A percentile compares a stretch with the other conserved stretches of the same genome.
Conservation (phyloP, 2,329 filamentous ascomycete genomes). For the Diplodia seriata region DNA sequence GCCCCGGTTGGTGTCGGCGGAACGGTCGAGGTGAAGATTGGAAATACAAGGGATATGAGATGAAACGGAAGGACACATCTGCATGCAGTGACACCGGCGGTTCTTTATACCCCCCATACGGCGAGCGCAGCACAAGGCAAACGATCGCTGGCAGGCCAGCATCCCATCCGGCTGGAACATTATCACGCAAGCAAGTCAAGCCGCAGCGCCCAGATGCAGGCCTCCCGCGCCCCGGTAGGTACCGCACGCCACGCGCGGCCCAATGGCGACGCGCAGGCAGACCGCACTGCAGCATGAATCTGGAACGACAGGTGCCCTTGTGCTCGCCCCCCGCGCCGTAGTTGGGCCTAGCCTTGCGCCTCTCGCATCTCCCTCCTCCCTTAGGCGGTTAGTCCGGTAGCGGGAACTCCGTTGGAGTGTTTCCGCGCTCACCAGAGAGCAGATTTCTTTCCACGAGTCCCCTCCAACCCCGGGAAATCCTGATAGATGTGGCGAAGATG, state of each 20-base stretch:
- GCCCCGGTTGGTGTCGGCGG: background rate
- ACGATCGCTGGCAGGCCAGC: background rate
- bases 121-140: background rate
- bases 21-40: background rate
- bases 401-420: background rate
- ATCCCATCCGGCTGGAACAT: constrained; percentile 18
- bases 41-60: constrained; percentile 3
- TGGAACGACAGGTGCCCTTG: constrained; percentile 4
- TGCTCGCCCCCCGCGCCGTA: background rate
- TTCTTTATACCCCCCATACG: constrained; percentile 24
- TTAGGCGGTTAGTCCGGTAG: constrained; percentile 1
- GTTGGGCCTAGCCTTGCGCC: constrained; percentile 5
- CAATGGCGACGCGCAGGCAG: background rate
- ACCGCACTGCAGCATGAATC: background rate
- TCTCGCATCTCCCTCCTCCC: constrained; percentile 9
- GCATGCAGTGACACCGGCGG: background rate
- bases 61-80: no score
- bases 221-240: constrained; percentile 12
- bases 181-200: constrained; percentile 16
- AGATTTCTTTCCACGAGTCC: background rate
- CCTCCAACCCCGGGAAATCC: background rate
- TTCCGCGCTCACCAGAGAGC: background rate
- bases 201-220: background rate
- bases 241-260: constrained; percentile 2
- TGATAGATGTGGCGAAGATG: background rate